Percentiles rank a stretch among this genome's conserved stretches.
Evolutionary conservation across 176 grass and related monocot genomes (phyloP).

Genomic region (Phyllostachys edulis): DNA sequence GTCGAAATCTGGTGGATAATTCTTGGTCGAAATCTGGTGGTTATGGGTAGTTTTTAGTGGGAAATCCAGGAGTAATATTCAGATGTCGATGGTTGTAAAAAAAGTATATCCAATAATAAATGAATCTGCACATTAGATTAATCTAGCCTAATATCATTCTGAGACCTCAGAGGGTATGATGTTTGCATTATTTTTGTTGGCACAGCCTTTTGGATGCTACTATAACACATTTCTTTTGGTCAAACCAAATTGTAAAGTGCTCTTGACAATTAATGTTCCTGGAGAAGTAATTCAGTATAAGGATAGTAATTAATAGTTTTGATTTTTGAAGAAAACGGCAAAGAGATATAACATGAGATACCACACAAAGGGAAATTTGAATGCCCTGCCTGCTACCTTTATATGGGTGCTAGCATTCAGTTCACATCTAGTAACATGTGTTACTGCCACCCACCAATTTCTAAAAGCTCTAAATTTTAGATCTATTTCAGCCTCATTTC

Average conservation of each 20-base stretch:
- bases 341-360: neutral
- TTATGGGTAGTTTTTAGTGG: neutral
- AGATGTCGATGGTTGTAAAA: neutral
- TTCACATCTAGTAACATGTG: neutral
- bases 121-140: neutral
- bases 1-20: neutral
- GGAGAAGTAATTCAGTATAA: neutral
- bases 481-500: neutral
- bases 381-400: neutral
- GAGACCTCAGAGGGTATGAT: neutral
- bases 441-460: neutral
- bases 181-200: neutral
- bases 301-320: neutral
- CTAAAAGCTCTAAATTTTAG: neutral
- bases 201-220: neutral
- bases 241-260: neutral
- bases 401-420: neutral
- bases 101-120: neutral
- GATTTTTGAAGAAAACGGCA: neutral
- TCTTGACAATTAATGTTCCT: neutral
- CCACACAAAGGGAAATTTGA: neutral
- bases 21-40: neutral
- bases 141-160: neutral
- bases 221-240: neutral
- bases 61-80: neutral